Evolutionary conservation across 2,329 filamentous ascomycete genomes (phyloP), one percentile per base, ranked within the genome.

Genomic region (Fusarium fracticaudum): DNA sequence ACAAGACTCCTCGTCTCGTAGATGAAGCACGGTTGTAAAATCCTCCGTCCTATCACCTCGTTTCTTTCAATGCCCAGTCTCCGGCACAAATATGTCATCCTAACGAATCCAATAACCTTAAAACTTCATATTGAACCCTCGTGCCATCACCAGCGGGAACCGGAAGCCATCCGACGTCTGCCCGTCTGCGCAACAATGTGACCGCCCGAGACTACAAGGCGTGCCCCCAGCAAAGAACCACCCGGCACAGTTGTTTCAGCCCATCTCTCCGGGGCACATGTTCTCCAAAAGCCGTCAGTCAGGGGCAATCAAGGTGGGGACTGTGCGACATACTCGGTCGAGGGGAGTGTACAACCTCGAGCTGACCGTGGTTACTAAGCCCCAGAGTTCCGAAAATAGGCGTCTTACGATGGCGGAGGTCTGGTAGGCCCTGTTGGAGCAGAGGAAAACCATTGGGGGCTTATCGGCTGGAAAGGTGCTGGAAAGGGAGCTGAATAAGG

Each of bases 161-260:
- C 24, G 84, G 82, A 22, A 86, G 86, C 67, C 85, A 88, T 71
- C 85, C 81, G 5, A 85, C 84, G 26, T 84, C 85, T 38, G 10
- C 82, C 33, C 87, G 84, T 82, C 84, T 12, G 81, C 85, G 71
- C 78, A 84, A 18, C 81, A 81, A 87, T 76, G 86, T 87, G 45
- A 84, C 88, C 70, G 83, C 87, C 48, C 82, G 86, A 68, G 86
- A 86, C 63, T 77, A 50, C 47, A 45, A 50, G 87, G 24, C 85
- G 84, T 69, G 85, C 87, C 31, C 87, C 84, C 13, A 84, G 86
- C 77, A 83, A 84, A 17, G 2, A 12, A 5, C 72, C 85, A 22
- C 18, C 54, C 43, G 24, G 18, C 8, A 38, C 51, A 43, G 17
- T 38, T 70, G 53, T 72, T 64, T 67, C 63, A 55, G 57, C 63